Base-by-base conservation (phyloP, 306 rosid species). In the Lotus japonicus region DNA sequence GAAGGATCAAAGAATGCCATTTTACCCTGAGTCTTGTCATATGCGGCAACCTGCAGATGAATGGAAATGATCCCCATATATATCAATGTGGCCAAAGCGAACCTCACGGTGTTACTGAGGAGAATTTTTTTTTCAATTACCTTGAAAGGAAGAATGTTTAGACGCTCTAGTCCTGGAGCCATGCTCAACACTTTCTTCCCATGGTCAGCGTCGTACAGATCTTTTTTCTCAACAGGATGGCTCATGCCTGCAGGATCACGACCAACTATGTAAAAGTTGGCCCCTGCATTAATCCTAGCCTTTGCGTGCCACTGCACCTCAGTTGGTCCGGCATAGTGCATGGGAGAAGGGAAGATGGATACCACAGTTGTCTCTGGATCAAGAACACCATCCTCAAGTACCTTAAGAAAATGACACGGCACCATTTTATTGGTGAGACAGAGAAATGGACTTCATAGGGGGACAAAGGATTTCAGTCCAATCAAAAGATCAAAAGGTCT, bases 301-400 rank as follows among this genome's bases (percentile, higher is more conserved):
- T 95, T 95, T 62, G 99, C 99, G 77, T 95, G 99, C 99, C 99
- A 95, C 84, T 95, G 99, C 71, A 95, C 99, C 80, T 95, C 99
- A 5, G 99, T 95, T 7, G 97, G 99, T 60, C 99, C 99, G 5
- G 99, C 97, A 65, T 95, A 95, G 81, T 88, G 99, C 99, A 91
- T 95, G 13, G 99, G 99, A 73, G 99, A 95, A 4, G 99, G 99
- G 74, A 95, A 95, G 78, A 95, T 95, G 56, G 99, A 95, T 54
- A 95, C 96, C 45, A 95, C 97, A 14, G 99, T 95, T 12, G 97
- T 95, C 75, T 91, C 92, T 35, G 99, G 97, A 87, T 95, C 97
- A 39, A 95, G 97, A 63, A 95, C 96, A 74, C 99, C 99, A 66
- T 88, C 99, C 84, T 95, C 99, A 9, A 95, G 96, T 68, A 95